Percentiles rank a stretch among this genome's conserved stretches.
phyloP scores from a whole-genome alignment of 2,329 filamentous ascomycete genomes.

The Fusarium sp. region DNA sequence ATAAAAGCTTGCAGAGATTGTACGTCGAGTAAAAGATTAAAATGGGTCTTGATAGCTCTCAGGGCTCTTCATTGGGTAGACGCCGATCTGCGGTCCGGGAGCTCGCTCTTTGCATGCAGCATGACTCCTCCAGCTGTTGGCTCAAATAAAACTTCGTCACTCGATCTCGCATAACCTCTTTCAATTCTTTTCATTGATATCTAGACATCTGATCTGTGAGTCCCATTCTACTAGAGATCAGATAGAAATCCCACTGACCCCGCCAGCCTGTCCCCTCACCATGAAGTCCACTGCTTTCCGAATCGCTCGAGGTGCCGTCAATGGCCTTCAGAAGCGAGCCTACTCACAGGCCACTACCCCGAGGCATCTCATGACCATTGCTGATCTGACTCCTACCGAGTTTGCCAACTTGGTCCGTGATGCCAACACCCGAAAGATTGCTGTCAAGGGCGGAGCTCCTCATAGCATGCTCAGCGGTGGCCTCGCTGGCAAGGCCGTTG shows the following conservation, averaged over 20 bases:
- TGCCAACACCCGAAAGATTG: constrained; percentile 80
- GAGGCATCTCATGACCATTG: constrained; percentile 92
- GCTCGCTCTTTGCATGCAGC: constrained; percentile 13
- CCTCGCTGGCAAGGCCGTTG: constrained; percentile 83
- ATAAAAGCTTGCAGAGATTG: background rate
- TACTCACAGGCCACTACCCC: constrained; percentile 63
- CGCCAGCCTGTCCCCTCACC: constrained; percentile 13
- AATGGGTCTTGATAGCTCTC: constrained; percentile 17
- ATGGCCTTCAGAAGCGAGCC: constrained; percentile 55
- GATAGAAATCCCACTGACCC: background rate
- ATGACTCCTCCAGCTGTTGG: constrained; percentile 33
- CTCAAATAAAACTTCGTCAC: constrained; percentile 11
- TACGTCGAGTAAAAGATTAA: background rate
- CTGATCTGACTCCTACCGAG: constrained; percentile 84
- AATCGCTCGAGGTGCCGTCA: constrained; percentile 49
- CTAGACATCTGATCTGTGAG: constrained; percentile 11
- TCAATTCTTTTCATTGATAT: constrained; percentile 10
- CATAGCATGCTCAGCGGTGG: constrained; percentile 70
- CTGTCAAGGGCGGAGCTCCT: constrained; percentile 74
- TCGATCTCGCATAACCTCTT: constrained; percentile 7
- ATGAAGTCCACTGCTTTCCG: constrained; percentile 53
- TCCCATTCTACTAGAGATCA: background rate
- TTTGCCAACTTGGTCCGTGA: constrained; percentile 86
- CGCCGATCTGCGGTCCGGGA: constrained; percentile 3
- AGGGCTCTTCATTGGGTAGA: background rate